Conservation (phyloP, 2,329 filamentous ascomycete species). For the Pseudogymnoascus sp. region DNA sequence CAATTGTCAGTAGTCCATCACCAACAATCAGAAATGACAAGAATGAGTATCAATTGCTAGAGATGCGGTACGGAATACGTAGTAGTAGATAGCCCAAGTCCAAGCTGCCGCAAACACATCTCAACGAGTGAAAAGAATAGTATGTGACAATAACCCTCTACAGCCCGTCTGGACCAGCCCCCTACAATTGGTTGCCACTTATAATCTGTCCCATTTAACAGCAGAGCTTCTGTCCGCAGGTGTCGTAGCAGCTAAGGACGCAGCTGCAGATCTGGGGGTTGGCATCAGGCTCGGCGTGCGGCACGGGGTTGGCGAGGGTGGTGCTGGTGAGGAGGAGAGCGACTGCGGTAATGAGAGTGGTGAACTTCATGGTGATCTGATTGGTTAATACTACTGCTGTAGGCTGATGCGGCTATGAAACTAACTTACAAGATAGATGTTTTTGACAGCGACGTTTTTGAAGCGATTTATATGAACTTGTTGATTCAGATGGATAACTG, state of each 20-base stretch:
- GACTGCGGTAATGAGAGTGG: not conserved
- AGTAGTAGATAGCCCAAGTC: not conserved
- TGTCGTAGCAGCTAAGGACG: not conserved
- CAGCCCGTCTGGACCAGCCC: not conserved
- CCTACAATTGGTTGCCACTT: not conserved
- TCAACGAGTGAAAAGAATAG: not conserved
- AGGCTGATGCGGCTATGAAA: not conserved
- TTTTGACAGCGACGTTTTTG: not conserved
- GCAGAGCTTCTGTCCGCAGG: not conserved
- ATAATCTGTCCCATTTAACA: not conserved
- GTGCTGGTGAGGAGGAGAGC: not conserved
- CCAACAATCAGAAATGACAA: not conserved
- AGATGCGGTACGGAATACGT: not conserved
- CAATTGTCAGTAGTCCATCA: not conserved
- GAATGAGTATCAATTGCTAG: not conserved
- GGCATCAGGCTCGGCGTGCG: not conserved
- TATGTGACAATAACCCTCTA: not conserved
- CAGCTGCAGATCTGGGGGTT: not conserved
- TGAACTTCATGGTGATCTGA: slow-evolving; percentile 4
- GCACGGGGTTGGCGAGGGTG: not conserved
- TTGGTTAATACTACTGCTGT: too few relatives aligned
- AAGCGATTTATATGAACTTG: not conserved
- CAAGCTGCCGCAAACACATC: not conserved
- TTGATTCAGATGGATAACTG: not conserved
- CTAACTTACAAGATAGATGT: not conserved